phyloP scores from a whole-genome alignment of 192 early-diverging fungal species.

The Backusella australiensis region DNA sequence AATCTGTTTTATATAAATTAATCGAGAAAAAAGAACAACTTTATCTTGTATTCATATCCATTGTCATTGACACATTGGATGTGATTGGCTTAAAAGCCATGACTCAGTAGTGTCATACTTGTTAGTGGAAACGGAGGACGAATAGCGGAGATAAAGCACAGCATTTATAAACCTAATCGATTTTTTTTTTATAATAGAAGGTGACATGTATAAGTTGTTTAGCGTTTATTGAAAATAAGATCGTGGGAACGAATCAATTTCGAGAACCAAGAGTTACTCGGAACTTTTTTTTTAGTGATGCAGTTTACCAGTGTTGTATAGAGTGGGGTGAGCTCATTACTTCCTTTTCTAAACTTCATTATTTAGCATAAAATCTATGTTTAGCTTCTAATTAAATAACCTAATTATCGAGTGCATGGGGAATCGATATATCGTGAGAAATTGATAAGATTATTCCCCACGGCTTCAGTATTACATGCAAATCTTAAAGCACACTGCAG shows the following conservation, averaged over 20 bases:
- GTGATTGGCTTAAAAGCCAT: not conserved
- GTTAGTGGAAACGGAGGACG: not conserved
- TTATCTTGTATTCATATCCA: not conserved
- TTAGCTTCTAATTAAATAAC: not conserved
- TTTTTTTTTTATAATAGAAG: not conserved
- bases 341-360: not conserved
- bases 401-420: not conserved
- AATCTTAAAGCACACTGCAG: not conserved
- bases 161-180: not conserved
- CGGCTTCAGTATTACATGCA: not conserved
- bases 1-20: not conserved
- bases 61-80: not conserved
- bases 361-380: not conserved
- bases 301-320: not conserved
- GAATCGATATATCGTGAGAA: not conserved
- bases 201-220: not conserved
- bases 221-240: conserved; percentile 1
- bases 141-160: not conserved
- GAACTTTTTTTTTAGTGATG: not conserved
- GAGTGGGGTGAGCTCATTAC: not conserved
- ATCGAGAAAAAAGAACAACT: not conserved
- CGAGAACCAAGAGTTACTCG: not conserved
- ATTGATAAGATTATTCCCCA: not conserved
- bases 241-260: not conserved
- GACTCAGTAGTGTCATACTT: not conserved